Percentiles rank a stretch among this genome's conserved stretches.
phyloP scores from a whole-genome alignment of 2,329 filamentous ascomycete genomes.

The Calonectria naviculata region DNA sequence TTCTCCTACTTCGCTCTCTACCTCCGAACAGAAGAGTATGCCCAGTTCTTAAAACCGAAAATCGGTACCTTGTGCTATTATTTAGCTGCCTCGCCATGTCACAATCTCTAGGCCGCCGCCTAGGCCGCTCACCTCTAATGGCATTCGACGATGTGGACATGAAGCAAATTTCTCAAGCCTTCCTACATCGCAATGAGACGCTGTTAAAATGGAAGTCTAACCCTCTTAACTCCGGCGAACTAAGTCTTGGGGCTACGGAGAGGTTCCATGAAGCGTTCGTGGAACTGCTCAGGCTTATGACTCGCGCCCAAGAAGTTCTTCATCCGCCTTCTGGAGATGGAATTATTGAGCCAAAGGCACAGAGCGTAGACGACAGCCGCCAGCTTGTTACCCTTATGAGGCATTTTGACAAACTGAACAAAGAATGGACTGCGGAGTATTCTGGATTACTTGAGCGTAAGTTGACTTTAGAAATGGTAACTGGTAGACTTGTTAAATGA shows the following conservation, averaged over 20 bases:
- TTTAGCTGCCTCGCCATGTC: conserved; percentile 12
- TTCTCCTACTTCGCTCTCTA: conserved; percentile 9
- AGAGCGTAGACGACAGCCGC: neutral
- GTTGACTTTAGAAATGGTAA: neutral
- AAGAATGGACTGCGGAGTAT: neutral
- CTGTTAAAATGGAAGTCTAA: neutral
- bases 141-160: conserved; percentile 13
- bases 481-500: neutral
- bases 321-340: conserved; percentile 10
- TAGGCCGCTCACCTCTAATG: conserved; percentile 1
- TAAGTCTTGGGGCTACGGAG: conserved; percentile 5
- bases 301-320: conserved; percentile 5
- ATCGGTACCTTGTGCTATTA: neutral
- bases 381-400: neutral
- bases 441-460: neutral
- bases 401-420: conserved; percentile 17
- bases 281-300: conserved; percentile 3
- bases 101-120: conserved; percentile 7
- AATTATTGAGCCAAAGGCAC: neutral
- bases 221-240: neutral
- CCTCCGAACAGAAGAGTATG: neutral
- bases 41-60: neutral
- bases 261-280: conserved; percentile 15
- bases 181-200: conserved; percentile 1
- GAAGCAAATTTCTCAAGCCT: conserved; percentile 1